Base-by-base conservation (phyloP, 2,329 filamentous ascomycete genomes). In the Hypomyces rosellus region DNA sequence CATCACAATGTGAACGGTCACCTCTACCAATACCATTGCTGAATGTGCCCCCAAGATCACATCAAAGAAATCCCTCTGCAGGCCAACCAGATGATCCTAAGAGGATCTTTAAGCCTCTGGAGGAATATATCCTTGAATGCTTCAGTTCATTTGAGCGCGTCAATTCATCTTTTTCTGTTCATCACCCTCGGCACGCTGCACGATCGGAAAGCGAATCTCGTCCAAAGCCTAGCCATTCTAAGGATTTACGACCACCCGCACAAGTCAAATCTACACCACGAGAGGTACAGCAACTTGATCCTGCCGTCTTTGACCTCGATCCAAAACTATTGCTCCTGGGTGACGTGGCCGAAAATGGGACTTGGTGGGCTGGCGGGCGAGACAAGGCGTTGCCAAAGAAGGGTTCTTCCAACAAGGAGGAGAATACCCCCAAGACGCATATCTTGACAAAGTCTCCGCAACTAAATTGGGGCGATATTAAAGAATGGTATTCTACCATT, bases 341-440 rank as follows among this genome's bases (percentile, higher is more conserved):
- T 2, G 81, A 91, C 59, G 76, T 91, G 57, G 86, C 84, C 1
- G 88, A 93, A 63, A 93, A 93, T 61, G 88, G 86, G 2, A 80
- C 79, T 7, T 92, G 87, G 88, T 92, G 88, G 87, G 84, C 85
- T 43, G 86, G 85, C 2, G 76, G 76, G 45, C 73, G 78, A 60
- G 65, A 74, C 34, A 66, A 71, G 16, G 42, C 51, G 22, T 48
- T 46, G 18, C 46, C 55, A 9, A 55, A 51, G 37, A 61, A 53
- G 39, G 50, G 48, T 51, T 56, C 57, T 9, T 44, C 48, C 20
- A 54, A 48, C 15, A 55, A 55, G 18, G 51, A 46, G 11, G 57
- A 63, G 18, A 56, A 53, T 20, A 53, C 46, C 22, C 30, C 40
- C 36, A 38, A 50, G 8, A n/a, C 54, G 33, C 46, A 47, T 8